These are phyloP conservation scores for Fraxinus latifolia DNA, from an alignment of 305 asterid genomes.

Conservation along the genomic window DNA sequence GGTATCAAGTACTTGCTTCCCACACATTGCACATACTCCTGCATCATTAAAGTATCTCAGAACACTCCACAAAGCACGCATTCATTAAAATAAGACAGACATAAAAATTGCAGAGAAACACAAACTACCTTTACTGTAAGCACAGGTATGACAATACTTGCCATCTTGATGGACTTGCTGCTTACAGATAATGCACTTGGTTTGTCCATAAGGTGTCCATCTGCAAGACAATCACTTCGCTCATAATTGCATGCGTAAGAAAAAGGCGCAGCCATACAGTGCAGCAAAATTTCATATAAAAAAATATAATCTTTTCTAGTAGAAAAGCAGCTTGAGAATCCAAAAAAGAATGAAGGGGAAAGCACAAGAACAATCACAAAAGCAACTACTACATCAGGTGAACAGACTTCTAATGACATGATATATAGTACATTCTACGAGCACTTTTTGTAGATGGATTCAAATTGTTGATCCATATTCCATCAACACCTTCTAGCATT, in stretches of 20 bases:
- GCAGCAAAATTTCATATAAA: background rate
- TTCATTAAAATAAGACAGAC: background rate
- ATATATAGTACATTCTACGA: background rate
- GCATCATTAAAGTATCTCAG: conserved; percentile 35
- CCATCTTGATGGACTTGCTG: conserved; percentile 94
- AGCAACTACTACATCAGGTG: background rate
- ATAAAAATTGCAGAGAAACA: background rate
- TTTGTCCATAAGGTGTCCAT: conserved; percentile 71
- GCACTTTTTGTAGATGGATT: background rate
- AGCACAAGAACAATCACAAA: background rate
- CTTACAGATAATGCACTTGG: conserved; percentile 78
- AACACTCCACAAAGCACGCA: background rate
- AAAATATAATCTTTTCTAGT: background rate
- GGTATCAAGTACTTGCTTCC: conserved; percentile 95
- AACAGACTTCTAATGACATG: background rate
- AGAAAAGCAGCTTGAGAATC: background rate
- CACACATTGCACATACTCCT: conserved; percentile 98
- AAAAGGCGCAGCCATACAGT: background rate
- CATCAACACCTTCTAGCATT: background rate
- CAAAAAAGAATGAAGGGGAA: background rate
- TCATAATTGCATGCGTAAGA: background rate
- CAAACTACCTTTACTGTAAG: conserved; percentile 74
- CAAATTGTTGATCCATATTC: background rate
- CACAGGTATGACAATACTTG: conserved; percentile 88
- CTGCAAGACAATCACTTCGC: conserved; percentile 28